These are phyloP conservation scores for Nakazawaea anatomiae DNA, from an alignment of 805 yeast species.

Conservation along the genomic window DNA sequence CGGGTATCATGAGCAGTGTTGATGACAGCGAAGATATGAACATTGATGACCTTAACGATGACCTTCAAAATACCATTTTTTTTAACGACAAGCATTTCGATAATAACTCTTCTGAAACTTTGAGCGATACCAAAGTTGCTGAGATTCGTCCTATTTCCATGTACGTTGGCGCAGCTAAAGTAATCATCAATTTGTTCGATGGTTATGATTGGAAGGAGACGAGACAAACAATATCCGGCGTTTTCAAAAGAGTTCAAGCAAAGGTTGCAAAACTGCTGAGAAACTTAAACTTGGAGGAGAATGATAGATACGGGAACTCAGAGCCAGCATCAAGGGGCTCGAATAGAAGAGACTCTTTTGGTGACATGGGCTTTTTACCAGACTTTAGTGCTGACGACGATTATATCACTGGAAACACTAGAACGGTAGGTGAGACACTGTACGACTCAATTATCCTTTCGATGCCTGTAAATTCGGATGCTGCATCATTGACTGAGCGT, in stretches of 20 bases:
- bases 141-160: conserved; percentile 23
- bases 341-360: conserved; percentile 3
- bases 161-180: conserved; percentile 30
- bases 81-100: conserved; percentile 9
- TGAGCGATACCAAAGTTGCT: not conserved
- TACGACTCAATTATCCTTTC: conserved; percentile 79
- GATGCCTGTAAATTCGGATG: conserved; percentile 40
- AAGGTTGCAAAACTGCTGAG: conserved; percentile 28
- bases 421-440: conserved; percentile 52
- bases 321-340: conserved; percentile 6
- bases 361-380: conserved; percentile 4
- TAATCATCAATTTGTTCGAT: conserved; percentile 56
- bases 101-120: conserved; percentile 1
- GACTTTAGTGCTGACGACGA: conserved; percentile 13
- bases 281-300: not conserved
- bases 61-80: not conserved
- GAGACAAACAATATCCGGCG: conserved; percentile 55
- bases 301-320: not conserved
- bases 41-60: not conserved
- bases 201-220: conserved; percentile 93
- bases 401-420: conserved; percentile 13
- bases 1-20: not conserved
- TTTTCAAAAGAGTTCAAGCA: conserved; percentile 56
- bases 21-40: not conserved
- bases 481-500: conserved; percentile 38